Conservation (phyloP, 2,329 filamentous ascomycete genomes). For the Beauveria sp. region DNA sequence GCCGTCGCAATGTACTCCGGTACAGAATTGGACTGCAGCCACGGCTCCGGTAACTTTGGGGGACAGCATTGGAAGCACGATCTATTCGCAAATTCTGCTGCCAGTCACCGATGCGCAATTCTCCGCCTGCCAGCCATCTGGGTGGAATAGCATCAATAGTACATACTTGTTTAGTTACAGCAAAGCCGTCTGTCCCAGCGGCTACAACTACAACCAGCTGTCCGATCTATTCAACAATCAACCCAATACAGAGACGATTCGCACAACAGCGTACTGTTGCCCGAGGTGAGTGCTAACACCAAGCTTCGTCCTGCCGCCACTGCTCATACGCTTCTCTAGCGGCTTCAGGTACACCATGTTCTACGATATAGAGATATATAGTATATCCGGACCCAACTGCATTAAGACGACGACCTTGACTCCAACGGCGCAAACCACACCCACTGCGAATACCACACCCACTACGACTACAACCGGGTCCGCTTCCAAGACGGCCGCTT, state of each 20-base stretch:
- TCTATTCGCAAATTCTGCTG: slow-evolving; percentile 3
- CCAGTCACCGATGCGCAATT: slow-evolving; percentile 3
- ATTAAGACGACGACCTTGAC: background rate
- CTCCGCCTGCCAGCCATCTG: slow-evolving; percentile 8
- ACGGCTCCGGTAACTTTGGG: background rate
- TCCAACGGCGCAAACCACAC: background rate
- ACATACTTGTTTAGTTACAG: slow-evolving; percentile 2
- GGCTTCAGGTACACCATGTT: slow-evolving; percentile 4
- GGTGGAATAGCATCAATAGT: background rate
- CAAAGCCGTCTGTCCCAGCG: slow-evolving; percentile 8
- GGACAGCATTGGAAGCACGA: background rate
- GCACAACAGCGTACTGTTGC: slow-evolving; percentile 9
- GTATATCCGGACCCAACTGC: slow-evolving; percentile 5
- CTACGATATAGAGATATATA: background rate
- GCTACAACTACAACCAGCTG: slow-evolving; percentile 6
- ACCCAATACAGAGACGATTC: slow-evolving; percentile 4
- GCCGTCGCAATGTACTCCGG: slow-evolving; percentile 5
- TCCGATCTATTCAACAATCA: slow-evolving; percentile 2
- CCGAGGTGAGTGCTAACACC: background rate
- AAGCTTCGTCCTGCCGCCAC: background rate
- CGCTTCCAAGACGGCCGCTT: background rate
- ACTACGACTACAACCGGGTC: background rate
- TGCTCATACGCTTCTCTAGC: background rate
- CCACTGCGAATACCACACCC: background rate
- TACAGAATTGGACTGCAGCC: slow-evolving; percentile 3